A percentile compares a stretch with the other conserved stretches of the same genome.
phyloP scores from a whole-genome alignment of 176 grass and related monocot species.

The Pontederia paniculata region DNA sequence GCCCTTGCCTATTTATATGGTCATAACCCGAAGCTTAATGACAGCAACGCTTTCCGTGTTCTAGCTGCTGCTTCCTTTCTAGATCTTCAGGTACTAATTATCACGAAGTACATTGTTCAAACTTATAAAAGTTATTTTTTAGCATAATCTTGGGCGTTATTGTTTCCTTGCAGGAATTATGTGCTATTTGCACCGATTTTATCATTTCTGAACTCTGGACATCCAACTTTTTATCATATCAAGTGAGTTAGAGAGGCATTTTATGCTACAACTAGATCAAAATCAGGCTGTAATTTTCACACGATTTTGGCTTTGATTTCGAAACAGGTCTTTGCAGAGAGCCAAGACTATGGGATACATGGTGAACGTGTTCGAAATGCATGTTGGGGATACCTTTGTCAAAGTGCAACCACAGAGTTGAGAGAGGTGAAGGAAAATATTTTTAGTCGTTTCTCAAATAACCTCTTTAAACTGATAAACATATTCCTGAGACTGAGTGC shows the following conservation, averaged over 20 bases:
- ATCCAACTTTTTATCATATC: constrained; percentile 88
- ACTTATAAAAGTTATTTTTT: too few species aligned
- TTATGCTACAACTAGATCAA: not conserved
- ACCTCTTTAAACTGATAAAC: too few species aligned
- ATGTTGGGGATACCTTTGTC: constrained; percentile 99
- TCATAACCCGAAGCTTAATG: constrained; percentile 75
- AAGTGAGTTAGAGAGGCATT: constrained; percentile 21
- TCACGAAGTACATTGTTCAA: too few species aligned
- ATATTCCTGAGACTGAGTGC: too few species aligned
- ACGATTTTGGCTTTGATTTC: not conserved
- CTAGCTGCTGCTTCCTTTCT: constrained; percentile 93
- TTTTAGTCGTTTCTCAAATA: not conserved
- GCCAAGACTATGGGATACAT: constrained; percentile 89
- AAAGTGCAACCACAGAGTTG: constrained; percentile 82
- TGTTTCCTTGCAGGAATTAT: constrained; percentile 60
- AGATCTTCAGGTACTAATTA: constrained; percentile 65
- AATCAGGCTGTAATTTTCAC: not conserved
- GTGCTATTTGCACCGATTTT: constrained; percentile 98
- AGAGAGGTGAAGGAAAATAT: constrained; percentile 39
- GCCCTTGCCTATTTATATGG: constrained; percentile 83
- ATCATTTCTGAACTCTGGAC: constrained; percentile 96
- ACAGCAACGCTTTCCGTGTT: constrained; percentile 79
- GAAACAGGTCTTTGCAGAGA: constrained; percentile 81
- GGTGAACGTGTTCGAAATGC: constrained; percentile 90
- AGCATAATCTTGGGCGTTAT: too few species aligned